A percentile compares a stretch with the other conserved stretches of the same genome.
Conservation (phyloP, 495 filamentous ascomycete species). For the Tuber umbilicatum region DNA sequence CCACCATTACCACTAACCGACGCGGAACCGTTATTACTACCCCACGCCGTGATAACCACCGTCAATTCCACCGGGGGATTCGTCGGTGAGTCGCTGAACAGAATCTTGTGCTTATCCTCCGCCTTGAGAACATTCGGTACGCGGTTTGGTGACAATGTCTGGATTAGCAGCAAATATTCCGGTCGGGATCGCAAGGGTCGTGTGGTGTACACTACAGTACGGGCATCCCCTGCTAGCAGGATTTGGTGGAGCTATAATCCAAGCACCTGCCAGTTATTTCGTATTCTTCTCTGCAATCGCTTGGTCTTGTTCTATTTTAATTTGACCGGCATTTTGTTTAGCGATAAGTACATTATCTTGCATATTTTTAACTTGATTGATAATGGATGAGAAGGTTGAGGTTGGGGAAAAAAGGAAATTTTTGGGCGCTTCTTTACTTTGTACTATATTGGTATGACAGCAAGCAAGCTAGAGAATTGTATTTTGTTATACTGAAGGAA, state of each 20-base stretch:
- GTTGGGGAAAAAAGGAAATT: neutral
- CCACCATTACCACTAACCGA: neutral
- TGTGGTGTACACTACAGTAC: constrained; percentile 88
- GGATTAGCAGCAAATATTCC: constrained; percentile 89
- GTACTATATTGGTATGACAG: neutral
- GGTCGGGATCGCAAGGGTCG: constrained; percentile 74
- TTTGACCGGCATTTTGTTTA: neutral
- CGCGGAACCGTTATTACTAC: constrained; percentile 11
- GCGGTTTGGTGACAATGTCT: constrained; percentile 74
- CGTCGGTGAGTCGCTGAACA: constrained; percentile 26
- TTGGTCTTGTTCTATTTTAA: neutral
- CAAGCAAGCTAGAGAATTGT: neutral
- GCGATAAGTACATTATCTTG: neutral
- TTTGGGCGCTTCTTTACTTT: neutral
- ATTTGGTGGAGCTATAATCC: constrained; percentile 70
- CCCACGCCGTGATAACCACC: constrained; percentile 11
- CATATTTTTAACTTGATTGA: neutral
- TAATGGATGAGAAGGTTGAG: neutral
- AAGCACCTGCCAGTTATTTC: neutral
- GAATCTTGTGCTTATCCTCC: neutral
- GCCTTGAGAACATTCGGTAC: constrained; percentile 50
- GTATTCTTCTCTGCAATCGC: neutral
- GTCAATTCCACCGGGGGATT: constrained; percentile 22
- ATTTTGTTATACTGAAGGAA: neutral
- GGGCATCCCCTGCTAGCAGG: constrained; percentile 77